Evolutionary conservation across 768 basidiomycete species (phyloP).

Genomic region (Boletus sp.): DNA sequence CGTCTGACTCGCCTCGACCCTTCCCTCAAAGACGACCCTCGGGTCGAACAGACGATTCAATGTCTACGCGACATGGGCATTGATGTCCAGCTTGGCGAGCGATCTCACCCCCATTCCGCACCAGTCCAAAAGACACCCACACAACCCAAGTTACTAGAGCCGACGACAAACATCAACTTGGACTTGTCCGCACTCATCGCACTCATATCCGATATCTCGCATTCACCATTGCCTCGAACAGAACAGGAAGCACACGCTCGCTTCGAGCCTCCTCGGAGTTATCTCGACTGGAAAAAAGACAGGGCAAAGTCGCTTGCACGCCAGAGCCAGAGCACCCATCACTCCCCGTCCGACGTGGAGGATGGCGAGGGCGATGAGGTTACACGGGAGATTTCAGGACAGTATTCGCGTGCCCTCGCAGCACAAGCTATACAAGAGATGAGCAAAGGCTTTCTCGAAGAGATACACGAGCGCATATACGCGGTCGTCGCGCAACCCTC

Average conservation of each 20-base stretch:
- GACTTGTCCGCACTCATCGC: constrained; percentile 86
- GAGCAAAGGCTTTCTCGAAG: constrained; percentile 56
- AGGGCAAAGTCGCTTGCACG: constrained; percentile 9
- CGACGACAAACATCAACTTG: constrained; percentile 66
- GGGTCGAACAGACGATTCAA: constrained; percentile 60
- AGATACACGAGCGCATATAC: constrained; percentile 51
- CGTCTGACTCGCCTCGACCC: constrained; percentile 70
- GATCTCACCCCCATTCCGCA: constrained; percentile 21
- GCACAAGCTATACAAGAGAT: constrained; percentile 77
- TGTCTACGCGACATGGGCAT: constrained; percentile 60
- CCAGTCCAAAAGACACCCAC: not conserved
- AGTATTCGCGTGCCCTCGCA: constrained; percentile 67
- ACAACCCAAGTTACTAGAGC: constrained; percentile 30
- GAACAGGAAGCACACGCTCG: constrained; percentile 56
- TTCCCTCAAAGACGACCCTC: constrained; percentile 39
- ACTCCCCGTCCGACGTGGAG: constrained; percentile 7
- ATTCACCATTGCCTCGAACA: constrained; percentile 58
- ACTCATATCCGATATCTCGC: constrained; percentile 77
- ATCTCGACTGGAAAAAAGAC: constrained; percentile 57
- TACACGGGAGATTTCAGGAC: constrained; percentile 36
- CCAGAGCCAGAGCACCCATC: not conserved
- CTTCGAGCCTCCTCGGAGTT: constrained; percentile 58
- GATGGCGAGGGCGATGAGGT: not conserved
- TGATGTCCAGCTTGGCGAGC: constrained; percentile 63
- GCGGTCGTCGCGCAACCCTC: not conserved